Conservation (phyloP, 176 grass and related monocot species). For the Canna indica region DNA sequence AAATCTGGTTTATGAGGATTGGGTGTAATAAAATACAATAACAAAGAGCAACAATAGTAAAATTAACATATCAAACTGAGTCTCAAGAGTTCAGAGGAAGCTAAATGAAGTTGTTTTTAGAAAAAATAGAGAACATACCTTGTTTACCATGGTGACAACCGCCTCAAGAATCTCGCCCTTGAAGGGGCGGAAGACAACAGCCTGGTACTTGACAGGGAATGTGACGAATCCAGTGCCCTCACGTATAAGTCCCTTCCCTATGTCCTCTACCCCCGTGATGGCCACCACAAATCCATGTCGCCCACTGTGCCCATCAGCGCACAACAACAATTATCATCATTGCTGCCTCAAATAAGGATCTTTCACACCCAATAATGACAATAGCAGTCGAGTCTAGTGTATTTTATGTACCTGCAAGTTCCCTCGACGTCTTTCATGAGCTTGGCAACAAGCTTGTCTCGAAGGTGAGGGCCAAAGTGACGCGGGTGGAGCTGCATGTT, state of each 20-base stretch:
- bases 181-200: slow-evolving; percentile 89
- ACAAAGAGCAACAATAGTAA: too few relatives aligned
- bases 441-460: slow-evolving; percentile 89
- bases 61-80: too few relatives aligned
- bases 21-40: too few relatives aligned
- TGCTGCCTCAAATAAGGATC: not conserved
- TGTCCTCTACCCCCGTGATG: slow-evolving; percentile 88
- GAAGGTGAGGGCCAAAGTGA: slow-evolving; percentile 87
- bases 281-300: slow-evolving; percentile 95
- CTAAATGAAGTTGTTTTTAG: not conserved
- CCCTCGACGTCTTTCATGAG: slow-evolving; percentile 99
- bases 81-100: too few relatives aligned
- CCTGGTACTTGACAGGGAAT: slow-evolving; percentile 98
- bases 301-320: slow-evolving; percentile 30
- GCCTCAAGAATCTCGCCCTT: slow-evolving; percentile 96
- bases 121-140: slow-evolving; percentile 24
- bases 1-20: too few relatives aligned
- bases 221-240: slow-evolving; percentile 95
- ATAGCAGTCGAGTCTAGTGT: not conserved
- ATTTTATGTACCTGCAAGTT: slow-evolving; percentile 53
- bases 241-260: slow-evolving; percentile 90
- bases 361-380: too few relatives aligned
- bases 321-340: not conserved
- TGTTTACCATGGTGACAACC: slow-evolving; percentile 97
- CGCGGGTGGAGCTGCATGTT: slow-evolving; percentile 99